Base-by-base conservation (phyloP, 495 filamentous ascomycete species). In the Neurospora africana region DNA sequence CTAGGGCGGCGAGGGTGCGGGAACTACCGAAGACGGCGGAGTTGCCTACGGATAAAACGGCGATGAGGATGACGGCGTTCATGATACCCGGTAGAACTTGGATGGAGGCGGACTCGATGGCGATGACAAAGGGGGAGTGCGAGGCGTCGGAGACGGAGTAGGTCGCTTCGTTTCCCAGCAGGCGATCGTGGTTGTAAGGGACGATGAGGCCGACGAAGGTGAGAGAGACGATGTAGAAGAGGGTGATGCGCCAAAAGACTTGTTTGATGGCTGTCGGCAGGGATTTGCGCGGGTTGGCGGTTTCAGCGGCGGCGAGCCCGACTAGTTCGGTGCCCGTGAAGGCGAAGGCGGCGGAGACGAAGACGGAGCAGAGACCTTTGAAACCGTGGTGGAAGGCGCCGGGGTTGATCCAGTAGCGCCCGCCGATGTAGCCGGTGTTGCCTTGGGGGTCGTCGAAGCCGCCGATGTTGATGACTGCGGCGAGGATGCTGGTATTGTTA, bases 261-360 rank as follows among this genome's bases (percentile, higher is more conserved):
- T 97, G 93, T 79, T 96, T 96, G 76, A 94, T 88, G 58, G 93
- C 93, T 0, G 90, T 91, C 0, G 93, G 93, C 7, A 97, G 86
- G 17, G 91, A 91, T 77, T 95, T 96, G 73, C 93, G 89, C 11
- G 93, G 93, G 78, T 96, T 96, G 5, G 87, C 89, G 3, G 93
- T 93, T 78, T 97, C 93, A 44, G 93, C 93, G 44, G 93, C 93
- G 36, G 93, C 93, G 40, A 97, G 86, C 70, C 93, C 95, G 69
- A 97, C 94, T n/a, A 98, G 83, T 78, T 98, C 95, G 13, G 94
- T 98, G 58, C 95, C 95, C 5, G 93, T 88, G 75, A 97, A 98
- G 71, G 95, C 89, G 77, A 98, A 97, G 38, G 94, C 93, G 3
- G 94, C 93, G 27, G 92, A 95, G 74, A 98, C 94, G 74, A 98